Base-by-base conservation (phyloP, 768 basidiomycete genomes). In the Mycena vulgaris region DNA sequence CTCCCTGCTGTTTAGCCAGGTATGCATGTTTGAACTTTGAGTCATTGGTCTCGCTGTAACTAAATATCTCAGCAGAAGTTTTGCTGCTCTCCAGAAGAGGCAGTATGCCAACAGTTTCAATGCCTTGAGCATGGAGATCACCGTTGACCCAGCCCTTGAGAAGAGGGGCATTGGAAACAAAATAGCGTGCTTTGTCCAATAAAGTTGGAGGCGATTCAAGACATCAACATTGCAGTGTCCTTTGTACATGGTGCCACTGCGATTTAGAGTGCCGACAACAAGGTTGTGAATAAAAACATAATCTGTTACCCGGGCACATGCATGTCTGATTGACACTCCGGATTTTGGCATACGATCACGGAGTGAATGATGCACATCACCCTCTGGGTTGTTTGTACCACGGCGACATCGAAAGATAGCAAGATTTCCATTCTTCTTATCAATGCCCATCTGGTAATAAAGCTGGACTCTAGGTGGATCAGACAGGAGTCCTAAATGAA, bases 1-100 rank as follows among this genome's bases (percentile, higher is more conserved):
- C 61, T 7, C 69, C 69, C 25, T 70, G 64, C 42, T 66, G 47
- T 30, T 42, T 27, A 17, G 63, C 69, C 19, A 70, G 64, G 33
- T 60, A 70, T 31, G 63, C 45, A 48, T 70, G 51, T 39, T 51
- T 52, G n/a, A 37, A 49, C 23, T 64, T 58, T 3, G 31, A 56
- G 48, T 66, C 42, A 37, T 9, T 49, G 19, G n/a, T 16, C 25
- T n/a, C 30, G 8, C 13, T 49, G 27, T 65, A 53, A 6, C 21
- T 21, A 17, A 56, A 42, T 30, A 58, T 66, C 21, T 16, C 64
- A 9, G 55, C 52, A 5, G 19, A 6, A 23, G 23, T 19, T 30
- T 55, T 7, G 10, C 30, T 56, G n/a, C 16, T 56, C n/a, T 39
- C 35, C 31, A 13, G 49, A 37, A 51, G 25, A 19, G 31, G 52